Percentiles rank a stretch among this genome's conserved stretches.
phyloP scores from a whole-genome alignment of 306 rosid genomes.

The Cicer chorassanicum region DNA sequence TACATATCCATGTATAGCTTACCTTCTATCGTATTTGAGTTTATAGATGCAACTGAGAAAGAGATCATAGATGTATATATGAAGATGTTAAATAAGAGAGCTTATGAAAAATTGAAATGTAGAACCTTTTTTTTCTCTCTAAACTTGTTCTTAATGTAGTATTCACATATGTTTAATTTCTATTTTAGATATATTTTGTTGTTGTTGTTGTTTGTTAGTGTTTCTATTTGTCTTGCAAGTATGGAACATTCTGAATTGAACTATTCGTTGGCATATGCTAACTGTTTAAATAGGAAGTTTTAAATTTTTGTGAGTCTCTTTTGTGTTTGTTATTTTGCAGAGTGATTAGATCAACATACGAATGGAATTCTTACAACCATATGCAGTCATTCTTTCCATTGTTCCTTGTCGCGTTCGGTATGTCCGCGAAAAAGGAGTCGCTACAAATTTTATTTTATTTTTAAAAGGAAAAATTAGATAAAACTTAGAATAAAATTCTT shows the following conservation, averaged over 20 bases:
- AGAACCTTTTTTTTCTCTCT: not conserved
- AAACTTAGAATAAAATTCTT: no score
- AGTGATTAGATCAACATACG: slow-evolving; percentile 83
- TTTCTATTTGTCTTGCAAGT: slow-evolving; percentile 9
- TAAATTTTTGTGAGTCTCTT: not conserved
- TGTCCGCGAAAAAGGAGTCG: no score
- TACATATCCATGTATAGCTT: not conserved
- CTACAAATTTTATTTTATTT: no score
- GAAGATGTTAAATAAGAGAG: not conserved
- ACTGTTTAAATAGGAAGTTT: not conserved
- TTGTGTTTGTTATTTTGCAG: slow-evolving; percentile 53
- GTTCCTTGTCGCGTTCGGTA: no score
- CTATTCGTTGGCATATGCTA: not conserved
- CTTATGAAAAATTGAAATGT: not conserved
- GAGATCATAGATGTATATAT: not conserved
- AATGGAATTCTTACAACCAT: slow-evolving; percentile 93
- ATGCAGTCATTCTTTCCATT: slow-evolving; percentile 96
- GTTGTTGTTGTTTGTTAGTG: not conserved
- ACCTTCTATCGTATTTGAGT: not conserved
- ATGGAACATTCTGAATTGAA: slow-evolving; percentile 11
- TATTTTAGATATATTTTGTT: not conserved
- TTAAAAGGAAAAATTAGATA: no score
- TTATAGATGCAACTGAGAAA: slow-evolving; percentile 1
- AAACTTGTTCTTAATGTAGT: not conserved
- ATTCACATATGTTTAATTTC: not conserved